Percentiles rank a stretch among this genome's conserved stretches.
phyloP scores from a whole-genome alignment of 75 land plant species.

The Cupressus sempervirens region DNA sequence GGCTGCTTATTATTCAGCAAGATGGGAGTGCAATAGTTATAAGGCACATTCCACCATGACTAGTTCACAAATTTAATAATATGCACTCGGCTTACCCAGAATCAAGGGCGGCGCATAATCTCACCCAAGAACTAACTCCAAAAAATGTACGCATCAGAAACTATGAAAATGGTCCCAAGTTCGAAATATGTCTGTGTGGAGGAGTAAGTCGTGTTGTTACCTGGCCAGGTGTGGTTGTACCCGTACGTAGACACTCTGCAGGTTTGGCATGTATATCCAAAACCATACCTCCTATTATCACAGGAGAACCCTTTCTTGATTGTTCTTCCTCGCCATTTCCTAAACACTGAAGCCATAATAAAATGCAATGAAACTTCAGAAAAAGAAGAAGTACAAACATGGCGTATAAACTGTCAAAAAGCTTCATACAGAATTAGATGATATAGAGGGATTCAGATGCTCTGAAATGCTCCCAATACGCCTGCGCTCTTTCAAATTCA shows the following conservation, averaged over 20 bases:
- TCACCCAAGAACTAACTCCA: background rate
- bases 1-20: background rate
- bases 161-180: background rate
- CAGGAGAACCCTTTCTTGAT: slow-evolving; percentile 34
- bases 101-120: background rate
- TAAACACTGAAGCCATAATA: slow-evolving; percentile 6
- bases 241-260: slow-evolving; percentile 29
- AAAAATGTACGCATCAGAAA: background rate
- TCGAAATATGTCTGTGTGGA: background rate
- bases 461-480: slow-evolving; percentile 17
- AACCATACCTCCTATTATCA: slow-evolving; percentile 89
- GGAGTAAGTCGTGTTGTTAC: slow-evolving; percentile 22
- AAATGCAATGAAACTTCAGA: background rate
- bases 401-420: background rate
- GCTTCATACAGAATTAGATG: background rate
- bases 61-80: background rate
- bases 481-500: slow-evolving; percentile 13
- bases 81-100: background rate
- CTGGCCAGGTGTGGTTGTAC: slow-evolving; percentile 90
- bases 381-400: background rate
- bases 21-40: background rate
- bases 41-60: background rate
- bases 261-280: slow-evolving; percentile 83
- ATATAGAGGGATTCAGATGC: slow-evolving; percentile 20
- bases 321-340: background rate